Conservation (phyloP, 768 basidiomycete genomes). For the Mrakia gelida region DNA sequence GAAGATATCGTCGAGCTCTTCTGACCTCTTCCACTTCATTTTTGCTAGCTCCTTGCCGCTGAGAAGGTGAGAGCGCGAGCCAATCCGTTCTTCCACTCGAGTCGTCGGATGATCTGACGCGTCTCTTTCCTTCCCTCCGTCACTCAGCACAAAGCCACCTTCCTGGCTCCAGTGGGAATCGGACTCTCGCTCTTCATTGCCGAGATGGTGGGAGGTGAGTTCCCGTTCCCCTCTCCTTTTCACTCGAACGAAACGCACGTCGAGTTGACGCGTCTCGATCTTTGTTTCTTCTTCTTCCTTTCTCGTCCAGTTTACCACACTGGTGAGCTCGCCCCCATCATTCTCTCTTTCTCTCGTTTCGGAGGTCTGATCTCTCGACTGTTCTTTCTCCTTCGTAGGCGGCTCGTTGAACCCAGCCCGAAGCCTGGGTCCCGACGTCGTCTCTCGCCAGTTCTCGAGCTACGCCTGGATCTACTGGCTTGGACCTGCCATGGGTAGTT, state of each 20-base stretch:
- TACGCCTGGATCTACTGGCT: slow-evolving; percentile 32
- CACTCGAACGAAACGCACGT: background rate
- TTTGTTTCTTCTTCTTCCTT: background rate
- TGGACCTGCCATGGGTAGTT: slow-evolving; percentile 11
- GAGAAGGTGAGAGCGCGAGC: background rate
- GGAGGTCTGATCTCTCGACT: too few species aligned
- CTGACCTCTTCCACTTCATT: too few species aligned
- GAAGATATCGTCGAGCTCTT: too few species aligned
- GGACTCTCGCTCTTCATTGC: slow-evolving; percentile 43
- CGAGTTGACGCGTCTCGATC: too few species aligned
- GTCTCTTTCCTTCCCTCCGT: background rate
- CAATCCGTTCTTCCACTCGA: too few species aligned
- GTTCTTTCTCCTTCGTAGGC: background rate
- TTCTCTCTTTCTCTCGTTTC: background rate
- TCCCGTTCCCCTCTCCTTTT: slow-evolving; percentile 11
- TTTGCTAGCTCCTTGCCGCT: slow-evolving; percentile 27
- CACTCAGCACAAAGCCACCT: slow-evolving; percentile 45
- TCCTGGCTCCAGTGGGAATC: slow-evolving; percentile 49
- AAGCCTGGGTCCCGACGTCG: slow-evolving; percentile 17
- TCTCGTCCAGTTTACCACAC: background rate
- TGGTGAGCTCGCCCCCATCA: background rate
- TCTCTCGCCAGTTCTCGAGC: background rate
- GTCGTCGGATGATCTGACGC: background rate
- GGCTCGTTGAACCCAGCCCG: slow-evolving; percentile 24
- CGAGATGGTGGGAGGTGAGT: slow-evolving; percentile 30